Evolutionary conservation across 257 asterid genomes (phyloP).

Genomic region (Scutellaria barbata): DNA sequence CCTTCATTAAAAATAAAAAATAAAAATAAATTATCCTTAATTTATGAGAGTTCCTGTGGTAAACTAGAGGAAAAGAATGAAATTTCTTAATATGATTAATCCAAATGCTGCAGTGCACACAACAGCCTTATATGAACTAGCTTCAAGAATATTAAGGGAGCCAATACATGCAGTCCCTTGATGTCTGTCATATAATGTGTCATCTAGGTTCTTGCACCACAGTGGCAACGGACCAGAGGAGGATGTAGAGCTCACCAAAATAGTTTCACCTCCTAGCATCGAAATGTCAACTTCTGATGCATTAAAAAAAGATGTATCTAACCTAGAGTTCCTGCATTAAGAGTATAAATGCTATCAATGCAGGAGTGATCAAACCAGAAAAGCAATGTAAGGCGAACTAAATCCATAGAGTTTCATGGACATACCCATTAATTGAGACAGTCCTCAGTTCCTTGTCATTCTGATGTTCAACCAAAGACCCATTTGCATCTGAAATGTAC

Average conservation of each 20-base stretch:
- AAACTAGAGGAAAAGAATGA: not conserved
- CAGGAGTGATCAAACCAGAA: constrained; percentile 22
- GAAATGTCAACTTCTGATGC: constrained; percentile 74
- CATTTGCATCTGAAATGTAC: constrained; percentile 55
- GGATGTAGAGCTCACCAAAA: constrained; percentile 61
- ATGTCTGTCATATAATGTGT: constrained; percentile 3
- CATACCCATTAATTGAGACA: constrained; percentile 64
- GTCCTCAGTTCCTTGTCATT: constrained; percentile 51
- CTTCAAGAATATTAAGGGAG: constrained; percentile 17
- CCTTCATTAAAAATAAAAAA: not conserved
- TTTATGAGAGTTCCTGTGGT: not conserved
- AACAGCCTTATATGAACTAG: constrained; percentile 1
- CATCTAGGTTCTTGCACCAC: constrained; percentile 16
- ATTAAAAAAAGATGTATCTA: constrained; percentile 60
- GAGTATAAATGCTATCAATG: constrained; percentile 34
- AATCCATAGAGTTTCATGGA: constrained; percentile 30
- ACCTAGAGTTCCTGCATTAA: constrained; percentile 61
- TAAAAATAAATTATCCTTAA: constrained; percentile 6
- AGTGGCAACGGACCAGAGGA: constrained; percentile 20
- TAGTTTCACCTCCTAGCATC: constrained; percentile 71
- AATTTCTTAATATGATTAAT: not conserved
- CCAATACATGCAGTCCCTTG: constrained; percentile 1
- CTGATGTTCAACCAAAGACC: constrained; percentile 51
- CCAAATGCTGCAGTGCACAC: constrained; percentile 20
- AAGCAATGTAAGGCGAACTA: constrained; percentile 20